A percentile compares a stretch with the other conserved stretches of the same genome.
Conservation (phyloP, 169 alveolate genomes). For the Plasmodium coatneyi region DNA sequence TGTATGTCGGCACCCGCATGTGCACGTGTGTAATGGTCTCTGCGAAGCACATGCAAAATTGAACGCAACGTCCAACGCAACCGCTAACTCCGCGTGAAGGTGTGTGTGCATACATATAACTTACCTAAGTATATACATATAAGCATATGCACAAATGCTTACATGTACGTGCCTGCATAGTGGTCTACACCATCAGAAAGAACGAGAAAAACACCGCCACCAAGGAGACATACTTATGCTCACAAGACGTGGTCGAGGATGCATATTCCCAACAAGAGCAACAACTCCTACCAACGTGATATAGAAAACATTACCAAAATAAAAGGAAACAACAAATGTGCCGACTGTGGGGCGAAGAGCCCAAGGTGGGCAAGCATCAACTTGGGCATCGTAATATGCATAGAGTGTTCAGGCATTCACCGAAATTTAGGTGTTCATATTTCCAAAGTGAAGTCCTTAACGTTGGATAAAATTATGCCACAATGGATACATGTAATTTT, state of each 20-base stretch:
- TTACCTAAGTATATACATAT: neutral
- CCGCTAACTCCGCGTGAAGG: neutral
- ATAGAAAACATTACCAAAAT: constrained; percentile 80
- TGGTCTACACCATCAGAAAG: neutral
- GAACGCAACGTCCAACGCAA: neutral
- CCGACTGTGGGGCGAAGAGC: constrained; percentile 95
- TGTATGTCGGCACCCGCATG: neutral
- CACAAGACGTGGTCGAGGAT: constrained; percentile 7
- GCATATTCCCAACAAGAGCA: constrained; percentile 25
- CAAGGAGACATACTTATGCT: neutral
- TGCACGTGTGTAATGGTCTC: neutral
- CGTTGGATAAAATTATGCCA: constrained; percentile 93
- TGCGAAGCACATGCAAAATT: neutral
- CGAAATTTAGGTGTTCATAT: constrained; percentile 96
- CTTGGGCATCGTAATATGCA: constrained; percentile 95
- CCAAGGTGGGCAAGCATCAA: constrained; percentile 98
- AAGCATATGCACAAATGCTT: neutral
- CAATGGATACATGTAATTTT: constrained; percentile 83
- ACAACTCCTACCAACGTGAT: constrained; percentile 42
- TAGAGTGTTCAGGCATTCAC: constrained; percentile 97
- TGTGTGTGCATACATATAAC: neutral
- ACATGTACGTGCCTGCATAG: neutral
- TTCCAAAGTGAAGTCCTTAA: constrained; percentile 93
- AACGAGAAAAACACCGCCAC: neutral
- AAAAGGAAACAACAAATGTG: constrained; percentile 93